Percentiles rank a stretch among this genome's conserved stretches.
phyloP scores from a whole-genome alignment of 1,284 basidiomycete species.

The Agroathelia rolfsii region DNA sequence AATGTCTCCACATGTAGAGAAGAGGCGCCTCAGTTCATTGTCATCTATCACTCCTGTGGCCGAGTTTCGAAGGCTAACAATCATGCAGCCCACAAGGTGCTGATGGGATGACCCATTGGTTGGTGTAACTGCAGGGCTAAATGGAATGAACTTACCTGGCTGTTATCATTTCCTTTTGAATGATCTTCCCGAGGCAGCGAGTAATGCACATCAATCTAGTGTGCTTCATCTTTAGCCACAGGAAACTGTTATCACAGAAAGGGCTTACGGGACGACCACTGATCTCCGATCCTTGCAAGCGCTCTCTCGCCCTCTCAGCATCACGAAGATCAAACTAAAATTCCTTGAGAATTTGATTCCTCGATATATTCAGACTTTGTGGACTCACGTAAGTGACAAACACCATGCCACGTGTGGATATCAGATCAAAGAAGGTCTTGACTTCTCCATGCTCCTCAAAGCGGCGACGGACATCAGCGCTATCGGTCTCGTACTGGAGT shows the following conservation, averaged over 20 bases:
- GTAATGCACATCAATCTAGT: conserved; percentile 94
- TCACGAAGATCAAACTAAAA: conserved; percentile 81
- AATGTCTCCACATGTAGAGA: conserved; percentile 84
- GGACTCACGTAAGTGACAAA: conserved; percentile 92
- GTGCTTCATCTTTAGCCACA: conserved; percentile 11
- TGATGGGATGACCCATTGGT: too few species aligned
- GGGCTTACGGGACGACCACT: conserved; percentile 70
- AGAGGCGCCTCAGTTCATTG: conserved; percentile 73
- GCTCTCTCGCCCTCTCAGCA: conserved; percentile 82
- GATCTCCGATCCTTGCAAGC: conserved; percentile 78
- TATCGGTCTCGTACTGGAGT: conserved; percentile 84
- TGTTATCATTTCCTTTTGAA: conserved; percentile 71
- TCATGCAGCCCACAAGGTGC: conserved; percentile 74
- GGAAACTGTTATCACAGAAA: conserved; percentile 8
- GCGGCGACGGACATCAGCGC: conserved; percentile 69
- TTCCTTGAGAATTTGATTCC: conserved; percentile 7
- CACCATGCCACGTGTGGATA: conserved; percentile 89
- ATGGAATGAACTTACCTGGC: conserved; percentile 55
- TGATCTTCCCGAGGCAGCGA: conserved; percentile 88
- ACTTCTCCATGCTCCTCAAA: conserved; percentile 93
- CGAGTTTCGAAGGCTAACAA: conserved; percentile 69
- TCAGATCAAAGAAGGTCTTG: conserved; percentile 93
- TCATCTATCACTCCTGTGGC: conserved; percentile 67
- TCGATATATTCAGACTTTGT: conserved; percentile 1
- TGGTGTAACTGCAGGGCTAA: too few species aligned